A percentile compares a stretch with the other conserved stretches of the same genome.
Evolutionary conservation across 345 rosid genomes (phyloP).

Genomic region (Acer saccharum): DNA sequence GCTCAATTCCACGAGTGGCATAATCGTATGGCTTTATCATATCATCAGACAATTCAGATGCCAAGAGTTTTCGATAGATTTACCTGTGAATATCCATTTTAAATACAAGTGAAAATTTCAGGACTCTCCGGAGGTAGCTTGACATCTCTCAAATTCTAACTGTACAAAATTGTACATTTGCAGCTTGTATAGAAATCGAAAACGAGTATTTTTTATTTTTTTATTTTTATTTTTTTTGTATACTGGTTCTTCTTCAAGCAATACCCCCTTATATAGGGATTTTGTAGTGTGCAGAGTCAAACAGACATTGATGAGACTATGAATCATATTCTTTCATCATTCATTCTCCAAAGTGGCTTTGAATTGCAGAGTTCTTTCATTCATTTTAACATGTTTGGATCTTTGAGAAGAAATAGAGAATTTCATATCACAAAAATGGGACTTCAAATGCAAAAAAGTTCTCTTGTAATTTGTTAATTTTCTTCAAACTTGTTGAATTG

Average conservation of each 20-base stretch:
- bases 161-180: slow-evolving; percentile 34
- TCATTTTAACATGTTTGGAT: not conserved
- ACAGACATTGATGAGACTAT: not conserved
- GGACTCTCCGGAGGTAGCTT: slow-evolving; percentile 11
- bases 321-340: slow-evolving; percentile 22
- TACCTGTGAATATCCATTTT: not conserved
- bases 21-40: not conserved
- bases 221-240: too few species aligned
- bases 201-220: not conserved
- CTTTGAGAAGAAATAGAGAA: not conserved
- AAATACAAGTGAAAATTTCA: not conserved
- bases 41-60: not conserved
- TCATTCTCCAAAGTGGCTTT: slow-evolving; percentile 9
- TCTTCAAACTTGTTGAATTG: too few species aligned
- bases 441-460: too few species aligned
- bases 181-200: slow-evolving; percentile 31
- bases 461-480: too few species aligned
- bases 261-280: not conserved
- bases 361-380: not conserved
- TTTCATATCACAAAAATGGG: too few species aligned
- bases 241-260: not conserved
- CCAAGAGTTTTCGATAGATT: not conserved
- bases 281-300: slow-evolving; percentile 19
- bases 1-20: slow-evolving; percentile 1
- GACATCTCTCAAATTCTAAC: slow-evolving; percentile 14